phyloP scores from a whole-genome alignment of 2,329 filamentous ascomycete species.

The Neoascochyta sp. region DNA sequence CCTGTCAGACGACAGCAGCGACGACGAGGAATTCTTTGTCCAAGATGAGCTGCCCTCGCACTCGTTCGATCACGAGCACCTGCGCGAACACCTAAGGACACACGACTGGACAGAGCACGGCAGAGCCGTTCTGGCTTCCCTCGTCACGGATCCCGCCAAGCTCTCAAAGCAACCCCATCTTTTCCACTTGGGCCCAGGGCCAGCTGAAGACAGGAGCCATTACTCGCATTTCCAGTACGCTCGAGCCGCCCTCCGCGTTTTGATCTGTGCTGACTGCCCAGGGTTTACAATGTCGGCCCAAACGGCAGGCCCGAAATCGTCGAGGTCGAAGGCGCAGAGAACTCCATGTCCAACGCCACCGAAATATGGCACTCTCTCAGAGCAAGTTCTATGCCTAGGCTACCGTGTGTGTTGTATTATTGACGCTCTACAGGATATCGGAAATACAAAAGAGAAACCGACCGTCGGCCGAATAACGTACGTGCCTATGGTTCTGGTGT shows the following conservation, averaged over 20 bases:
- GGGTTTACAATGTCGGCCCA: conserved; percentile 53
- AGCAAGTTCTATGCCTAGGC: conserved; percentile 2
- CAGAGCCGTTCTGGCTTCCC: conserved; percentile 39
- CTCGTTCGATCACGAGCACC: conserved; percentile 43
- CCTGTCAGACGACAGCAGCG: conserved; percentile 34
- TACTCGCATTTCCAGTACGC: conserved; percentile 49
- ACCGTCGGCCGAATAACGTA: conserved; percentile 56
- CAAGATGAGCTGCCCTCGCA: conserved; percentile 40
- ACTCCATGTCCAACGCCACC: conserved; percentile 33
- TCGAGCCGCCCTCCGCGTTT: background rate
- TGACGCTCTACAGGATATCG: conserved; percentile 24
- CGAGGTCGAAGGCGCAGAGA: conserved; percentile 30
- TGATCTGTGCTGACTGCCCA: conserved; percentile 1
- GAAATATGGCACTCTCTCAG: conserved; percentile 31
- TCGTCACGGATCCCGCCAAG: conserved; percentile 43
- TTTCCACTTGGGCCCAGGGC: conserved; percentile 42
- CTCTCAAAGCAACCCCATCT: conserved; percentile 45
- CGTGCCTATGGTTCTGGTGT: conserved; percentile 2
- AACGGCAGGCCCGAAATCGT: conserved; percentile 45
- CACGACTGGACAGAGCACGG: conserved; percentile 44
- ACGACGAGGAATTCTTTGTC: conserved; percentile 38
- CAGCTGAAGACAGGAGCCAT: conserved; percentile 42
- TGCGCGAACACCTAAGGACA: conserved; percentile 45
- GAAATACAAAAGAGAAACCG: conserved; percentile 36
- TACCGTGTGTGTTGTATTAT: too few relatives aligned